A percentile compares a stretch with the other conserved stretches of the same genome.
phyloP scores from a whole-genome alignment of 345 rosid genomes.

The Turnera subulata region DNA sequence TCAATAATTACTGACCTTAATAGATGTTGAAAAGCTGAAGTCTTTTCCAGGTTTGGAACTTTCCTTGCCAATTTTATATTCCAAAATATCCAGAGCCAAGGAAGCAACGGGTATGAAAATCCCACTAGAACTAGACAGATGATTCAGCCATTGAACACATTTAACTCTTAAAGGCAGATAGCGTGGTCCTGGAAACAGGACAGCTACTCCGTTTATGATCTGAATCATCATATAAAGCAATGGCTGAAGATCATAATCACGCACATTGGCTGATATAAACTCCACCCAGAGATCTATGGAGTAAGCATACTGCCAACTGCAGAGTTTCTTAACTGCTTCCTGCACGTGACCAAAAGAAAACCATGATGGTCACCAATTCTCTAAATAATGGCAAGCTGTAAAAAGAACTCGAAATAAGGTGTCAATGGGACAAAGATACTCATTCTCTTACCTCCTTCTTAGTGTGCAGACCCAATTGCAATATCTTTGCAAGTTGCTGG shows the following conservation, averaged over 20 bases:
- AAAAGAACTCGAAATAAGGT: background rate
- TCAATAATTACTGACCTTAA: slow-evolving; percentile 52
- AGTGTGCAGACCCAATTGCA: slow-evolving; percentile 58
- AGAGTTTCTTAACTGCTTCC: slow-evolving; percentile 77
- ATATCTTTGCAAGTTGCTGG: slow-evolving; percentile 63
- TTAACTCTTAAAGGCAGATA: slow-evolving; percentile 78
- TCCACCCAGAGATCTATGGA: slow-evolving; percentile 91
- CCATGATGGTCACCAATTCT: slow-evolving; percentile 14
- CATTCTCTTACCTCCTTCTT: slow-evolving; percentile 60
- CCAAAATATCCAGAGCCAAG: slow-evolving; percentile 64
- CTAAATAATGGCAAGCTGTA: background rate
- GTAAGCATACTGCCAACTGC: slow-evolving; percentile 72
- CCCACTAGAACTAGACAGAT: slow-evolving; percentile 64
- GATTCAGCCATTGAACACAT: slow-evolving; percentile 82
- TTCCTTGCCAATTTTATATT: slow-evolving; percentile 65
- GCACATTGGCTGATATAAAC: slow-evolving; percentile 48
- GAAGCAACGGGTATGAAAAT: slow-evolving; percentile 74
- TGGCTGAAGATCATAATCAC: slow-evolving; percentile 63
- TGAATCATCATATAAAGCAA: slow-evolving; percentile 55
- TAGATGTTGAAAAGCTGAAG: slow-evolving; percentile 47
- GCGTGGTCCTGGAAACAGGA: slow-evolving; percentile 81
- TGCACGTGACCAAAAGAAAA: slow-evolving; percentile 36
- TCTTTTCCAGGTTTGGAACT: slow-evolving; percentile 48
- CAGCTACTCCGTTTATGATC: slow-evolving; percentile 76
- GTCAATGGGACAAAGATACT: slow-evolving; percentile 1